Base-by-base conservation (phyloP, 2,329 filamentous ascomycete species). In the Ceratocystis albifundus region DNA sequence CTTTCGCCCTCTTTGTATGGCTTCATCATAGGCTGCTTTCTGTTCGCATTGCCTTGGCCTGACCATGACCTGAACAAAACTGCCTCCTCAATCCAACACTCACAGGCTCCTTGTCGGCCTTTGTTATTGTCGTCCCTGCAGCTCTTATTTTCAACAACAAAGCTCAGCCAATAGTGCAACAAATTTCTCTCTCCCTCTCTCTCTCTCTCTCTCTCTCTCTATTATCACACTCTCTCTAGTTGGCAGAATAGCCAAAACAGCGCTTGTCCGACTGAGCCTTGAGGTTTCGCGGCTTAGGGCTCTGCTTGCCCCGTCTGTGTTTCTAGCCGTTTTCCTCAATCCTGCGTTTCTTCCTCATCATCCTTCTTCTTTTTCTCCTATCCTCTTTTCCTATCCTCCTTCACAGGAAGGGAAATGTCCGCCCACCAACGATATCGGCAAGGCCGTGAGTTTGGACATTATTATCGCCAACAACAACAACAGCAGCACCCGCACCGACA, bases 401-500 rank as follows among this genome's bases (percentile, higher is more conserved):
- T 41, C 36, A 15, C 10, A 41, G 36, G 36, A 20, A 53, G n/a
- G 32, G 30, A 65, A 50, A 61, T 65, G 64, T 61, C 55, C 22
- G 55, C 57, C 45, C 41, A 61, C 12, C 46, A 63, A 36, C 64
- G 48, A n/a, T 41, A 61, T 46, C 64, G 53, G 50, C 50, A 41
- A 65, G 61, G 25, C 61, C 61, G 61, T 48, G 61, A 63, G 61
- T 63, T 63, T 63, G 61, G 41, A 48, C 61, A 46, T 15, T 32
- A 63, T 30, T 44, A 44, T 30, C 17, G 20, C n/a, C 61, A 45
- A 3, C 61, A 63, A 32, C 20, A 41, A 10, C 61, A 45, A 0
- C 61, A 63, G 15, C 32, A n/a, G 46, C 5, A 48, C 4, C 22
- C 15, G 48, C 48, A 28, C 8, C 48, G 48, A 25, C 48, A 10